phyloP scores from a whole-genome alignment of 164 flowering plant species.

The Protea cynaroides region DNA sequence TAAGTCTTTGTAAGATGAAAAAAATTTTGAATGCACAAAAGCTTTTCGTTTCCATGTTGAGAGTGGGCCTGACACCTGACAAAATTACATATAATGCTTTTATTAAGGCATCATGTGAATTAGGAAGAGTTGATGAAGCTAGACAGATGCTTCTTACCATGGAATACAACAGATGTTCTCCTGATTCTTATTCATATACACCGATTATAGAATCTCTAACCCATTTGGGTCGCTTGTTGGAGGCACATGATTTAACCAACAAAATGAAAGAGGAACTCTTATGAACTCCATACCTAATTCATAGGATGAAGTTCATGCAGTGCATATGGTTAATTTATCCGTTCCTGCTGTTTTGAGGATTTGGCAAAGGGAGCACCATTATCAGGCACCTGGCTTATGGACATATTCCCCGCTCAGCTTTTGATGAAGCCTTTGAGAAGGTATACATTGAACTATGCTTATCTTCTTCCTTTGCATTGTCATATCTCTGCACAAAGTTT shows the following conservation, averaged over 20 bases:
- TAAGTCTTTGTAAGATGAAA: conserved; percentile 51
- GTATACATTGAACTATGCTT: conserved; percentile 1
- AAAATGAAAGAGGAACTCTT: conserved; percentile 27
- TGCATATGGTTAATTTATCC: not conserved
- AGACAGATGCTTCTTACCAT: conserved; percentile 45
- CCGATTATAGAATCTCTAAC: conserved; percentile 31
- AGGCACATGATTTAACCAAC: conserved; percentile 31
- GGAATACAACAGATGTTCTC: conserved; percentile 58
- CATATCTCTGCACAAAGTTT: not conserved
- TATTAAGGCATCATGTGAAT: conserved; percentile 48
- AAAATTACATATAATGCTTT: conserved; percentile 53
- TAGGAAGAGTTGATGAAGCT: conserved; percentile 57
- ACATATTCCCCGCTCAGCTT: conserved; percentile 1
- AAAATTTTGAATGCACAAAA: conserved; percentile 54
- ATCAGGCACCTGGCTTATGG: conserved; percentile 2
- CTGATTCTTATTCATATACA: conserved; percentile 51
- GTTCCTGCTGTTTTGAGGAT: conserved; percentile 2
- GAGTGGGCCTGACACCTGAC: conserved; percentile 58
- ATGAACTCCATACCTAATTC: conserved; percentile 16
- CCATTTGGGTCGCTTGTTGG: conserved; percentile 25
- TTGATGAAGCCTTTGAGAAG: conserved; percentile 1
- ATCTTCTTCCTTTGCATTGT: not conserved
- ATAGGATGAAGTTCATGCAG: conserved; percentile 7
- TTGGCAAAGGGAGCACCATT: not conserved
- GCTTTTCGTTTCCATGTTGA: conserved; percentile 53